A percentile compares a stretch with the other conserved stretches of the same genome.
Conservation (phyloP, 2,329 filamentous ascomycete species). For the Aspergillus phoenicis region DNA sequence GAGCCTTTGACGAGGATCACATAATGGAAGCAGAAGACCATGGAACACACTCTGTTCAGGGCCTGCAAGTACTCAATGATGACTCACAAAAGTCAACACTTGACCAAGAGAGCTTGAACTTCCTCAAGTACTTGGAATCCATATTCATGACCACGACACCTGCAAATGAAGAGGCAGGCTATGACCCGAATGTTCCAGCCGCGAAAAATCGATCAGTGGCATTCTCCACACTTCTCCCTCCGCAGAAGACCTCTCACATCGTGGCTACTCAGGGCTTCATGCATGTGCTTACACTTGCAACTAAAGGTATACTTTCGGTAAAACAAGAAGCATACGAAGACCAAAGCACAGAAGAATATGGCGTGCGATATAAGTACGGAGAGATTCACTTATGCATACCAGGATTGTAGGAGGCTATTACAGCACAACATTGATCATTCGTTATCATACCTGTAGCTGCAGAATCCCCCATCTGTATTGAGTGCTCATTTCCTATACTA, state of each 20-base stretch:
- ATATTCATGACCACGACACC: conserved; percentile 44
- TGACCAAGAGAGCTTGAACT: conserved; percentile 63
- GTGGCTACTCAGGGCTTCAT: conserved; percentile 76
- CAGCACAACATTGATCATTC: not conserved
- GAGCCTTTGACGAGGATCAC: conserved; percentile 20
- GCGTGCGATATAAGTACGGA: conserved; percentile 28
- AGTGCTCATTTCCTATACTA: not conserved
- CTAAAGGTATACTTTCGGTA: conserved; percentile 64
- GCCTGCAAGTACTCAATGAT: conserved; percentile 19
- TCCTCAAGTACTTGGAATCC: conserved; percentile 60
- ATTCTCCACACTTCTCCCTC: conserved; percentile 71
- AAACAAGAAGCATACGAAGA: conserved; percentile 58
- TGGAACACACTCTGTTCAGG: conserved; percentile 31
- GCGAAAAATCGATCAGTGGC: conserved; percentile 46
- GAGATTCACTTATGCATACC: conserved; percentile 33
- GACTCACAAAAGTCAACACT: conserved; percentile 57
- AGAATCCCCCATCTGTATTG: not conserved
- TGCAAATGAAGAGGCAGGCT: conserved; percentile 18
- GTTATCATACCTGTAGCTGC: not conserved
- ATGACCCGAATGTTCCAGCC: conserved; percentile 6
- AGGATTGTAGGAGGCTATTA: conserved; percentile 7
- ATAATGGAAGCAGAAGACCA: conserved; percentile 21
- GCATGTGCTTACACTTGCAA: conserved; percentile 71
- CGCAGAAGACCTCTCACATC: conserved; percentile 54
- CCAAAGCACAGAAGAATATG: conserved; percentile 23